Evolutionary conservation across 2,329 filamentous ascomycete species (phyloP).

Genomic region (Aspergillus spinulosporus): DNA sequence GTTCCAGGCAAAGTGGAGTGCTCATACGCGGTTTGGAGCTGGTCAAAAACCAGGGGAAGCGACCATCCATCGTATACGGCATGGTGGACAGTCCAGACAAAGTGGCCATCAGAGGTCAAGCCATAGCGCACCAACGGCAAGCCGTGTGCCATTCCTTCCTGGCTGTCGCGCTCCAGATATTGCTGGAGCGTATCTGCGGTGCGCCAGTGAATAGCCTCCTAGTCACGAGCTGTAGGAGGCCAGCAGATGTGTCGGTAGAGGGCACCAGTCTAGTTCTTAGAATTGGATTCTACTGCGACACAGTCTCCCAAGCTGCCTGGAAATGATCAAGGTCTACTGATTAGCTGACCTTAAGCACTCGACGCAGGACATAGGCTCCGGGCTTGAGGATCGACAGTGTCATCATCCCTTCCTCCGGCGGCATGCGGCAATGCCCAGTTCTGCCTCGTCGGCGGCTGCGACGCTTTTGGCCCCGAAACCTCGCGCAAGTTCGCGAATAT

Average conservation of each 20-base stretch:
- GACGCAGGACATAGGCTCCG: not conserved
- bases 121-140: not conserved
- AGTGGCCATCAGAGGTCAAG: not conserved
- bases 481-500: constrained; percentile 99
- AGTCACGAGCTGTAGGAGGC: not conserved
- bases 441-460: constrained; percentile 97
- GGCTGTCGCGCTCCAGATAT: not conserved
- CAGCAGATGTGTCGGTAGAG: not conserved
- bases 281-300: not conserved
- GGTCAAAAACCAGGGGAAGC: constrained; percentile 16
- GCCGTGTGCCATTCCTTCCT: not conserved
- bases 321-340: not conserved
- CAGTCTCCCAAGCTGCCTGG: not conserved
- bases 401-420: constrained; percentile 5
- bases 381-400: not conserved
- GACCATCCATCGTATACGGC: constrained; percentile 45
- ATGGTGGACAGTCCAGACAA: constrained; percentile 42
- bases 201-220: constrained; percentile 60
- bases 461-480: constrained; percentile 98
- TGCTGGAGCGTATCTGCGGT: not conserved
- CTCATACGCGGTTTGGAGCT: not conserved
- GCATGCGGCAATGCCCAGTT: constrained; percentile 90
- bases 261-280: not conserved
- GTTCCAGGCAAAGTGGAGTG: not conserved
- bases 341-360: not conserved